Percentiles rank a stretch among this genome's conserved stretches.
Evolutionary conservation across 163 green algal species (phyloP).

Genomic region (Chlamydomonas reinhardtii): DNA sequence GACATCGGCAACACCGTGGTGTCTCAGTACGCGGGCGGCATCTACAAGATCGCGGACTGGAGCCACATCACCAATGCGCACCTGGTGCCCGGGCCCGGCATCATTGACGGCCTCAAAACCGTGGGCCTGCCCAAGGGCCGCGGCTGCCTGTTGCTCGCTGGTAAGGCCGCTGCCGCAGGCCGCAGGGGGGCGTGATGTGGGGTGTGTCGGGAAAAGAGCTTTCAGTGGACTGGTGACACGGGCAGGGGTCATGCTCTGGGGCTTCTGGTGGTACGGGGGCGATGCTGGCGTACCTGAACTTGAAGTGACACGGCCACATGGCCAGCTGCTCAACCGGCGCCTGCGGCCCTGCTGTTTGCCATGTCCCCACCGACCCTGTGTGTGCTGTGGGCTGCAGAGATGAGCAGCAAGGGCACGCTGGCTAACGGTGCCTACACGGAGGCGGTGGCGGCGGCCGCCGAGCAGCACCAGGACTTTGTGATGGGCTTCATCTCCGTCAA

Average conservation of each 20-base stretch:
- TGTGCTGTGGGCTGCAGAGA: constrained; percentile 82
- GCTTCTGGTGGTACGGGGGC: no score
- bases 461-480: constrained; percentile 93
- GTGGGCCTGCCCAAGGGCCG: constrained; percentile 86
- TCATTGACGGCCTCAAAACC: constrained; percentile 97
- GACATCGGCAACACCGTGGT: constrained; percentile 99
- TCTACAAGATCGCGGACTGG: constrained; percentile 99
- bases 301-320: no score
- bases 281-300: no score
- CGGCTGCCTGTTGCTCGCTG: constrained; percentile 81
- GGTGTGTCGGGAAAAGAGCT: no score
- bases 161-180: constrained; percentile 14
- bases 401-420: constrained; percentile 95
- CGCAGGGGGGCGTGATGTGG: not conserved
- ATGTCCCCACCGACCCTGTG: no score
- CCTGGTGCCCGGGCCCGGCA: constrained; percentile 95
- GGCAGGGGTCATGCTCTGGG: no score
- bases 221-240: no score
- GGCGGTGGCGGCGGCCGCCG: constrained; percentile 82
- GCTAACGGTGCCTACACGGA: constrained; percentile 94
- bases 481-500: constrained; percentile 98
- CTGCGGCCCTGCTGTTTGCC: no score
- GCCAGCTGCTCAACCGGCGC: no score
- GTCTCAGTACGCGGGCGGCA: constrained; percentile 91
- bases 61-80: constrained; percentile 98